These are phyloP conservation scores for Phylloporus rhodoxanthus DNA, from an alignment of 768 basidiomycete species.

Conservation along the genomic window DNA sequence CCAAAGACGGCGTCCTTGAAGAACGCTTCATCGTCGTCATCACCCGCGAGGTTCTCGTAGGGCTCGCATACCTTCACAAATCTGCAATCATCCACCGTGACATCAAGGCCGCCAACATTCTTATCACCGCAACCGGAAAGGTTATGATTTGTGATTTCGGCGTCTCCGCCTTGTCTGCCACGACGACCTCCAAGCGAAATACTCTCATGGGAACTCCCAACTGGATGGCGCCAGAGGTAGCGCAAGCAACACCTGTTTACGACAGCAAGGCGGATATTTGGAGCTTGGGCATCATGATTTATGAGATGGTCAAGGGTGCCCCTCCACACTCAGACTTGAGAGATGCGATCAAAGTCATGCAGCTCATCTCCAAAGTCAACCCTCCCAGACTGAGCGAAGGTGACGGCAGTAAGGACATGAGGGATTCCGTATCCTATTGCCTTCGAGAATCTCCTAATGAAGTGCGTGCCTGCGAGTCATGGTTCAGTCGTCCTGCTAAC, in stretches of 20 bases:
- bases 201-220: conserved; percentile 97
- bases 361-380: conserved; percentile 78
- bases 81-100: conserved; percentile 95
- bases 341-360: conserved; percentile 80
- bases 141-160: conserved; percentile 98
- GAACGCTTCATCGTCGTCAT: conserved; percentile 88
- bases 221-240: conserved; percentile 99
- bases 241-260: conserved; percentile 82
- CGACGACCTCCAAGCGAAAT: conserved; percentile 83
- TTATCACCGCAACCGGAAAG: conserved; percentile 81
- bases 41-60: conserved; percentile 81
- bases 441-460: conserved; percentile 76
- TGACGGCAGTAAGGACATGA: conserved; percentile 79
- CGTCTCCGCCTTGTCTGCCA: conserved; percentile 87
- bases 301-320: conserved; percentile 94
- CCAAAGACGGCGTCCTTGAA: conserved; percentile 67
- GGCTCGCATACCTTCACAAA: conserved; percentile 85
- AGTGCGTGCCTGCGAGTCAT: conserved; percentile 38
- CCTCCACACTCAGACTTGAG: conserved; percentile 86
- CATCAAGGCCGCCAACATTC: conserved; percentile 95
- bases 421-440: conserved; percentile 81
- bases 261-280: conserved; percentile 98
- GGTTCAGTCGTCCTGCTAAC: conserved; percentile 4
- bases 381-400: conserved; percentile 75
- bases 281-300: conserved; percentile 94